Conservation (phyloP, 2,329 filamentous ascomycete genomes). For the Diaporthe sp. region DNA sequence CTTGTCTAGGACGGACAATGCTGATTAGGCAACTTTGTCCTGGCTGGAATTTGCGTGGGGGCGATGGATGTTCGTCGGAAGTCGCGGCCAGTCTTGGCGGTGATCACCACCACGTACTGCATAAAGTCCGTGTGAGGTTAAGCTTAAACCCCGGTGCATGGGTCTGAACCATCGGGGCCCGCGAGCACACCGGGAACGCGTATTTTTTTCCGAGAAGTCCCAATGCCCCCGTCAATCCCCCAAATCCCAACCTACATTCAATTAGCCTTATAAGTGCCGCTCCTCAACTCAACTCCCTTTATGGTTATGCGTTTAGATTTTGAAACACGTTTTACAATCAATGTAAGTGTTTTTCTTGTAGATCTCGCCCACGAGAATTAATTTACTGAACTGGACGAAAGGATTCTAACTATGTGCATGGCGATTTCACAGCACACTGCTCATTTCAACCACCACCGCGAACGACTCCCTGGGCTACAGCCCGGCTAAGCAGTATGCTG, state of each 20-base stretch:
- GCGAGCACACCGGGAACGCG: constrained; percentile 16
- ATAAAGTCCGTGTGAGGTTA: background rate
- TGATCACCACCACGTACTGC: background rate
- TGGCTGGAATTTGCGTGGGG: background rate
- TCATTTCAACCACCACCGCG: too few species aligned
- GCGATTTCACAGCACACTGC: too few species aligned
- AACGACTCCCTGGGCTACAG: too few species aligned
- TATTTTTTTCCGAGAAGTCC: constrained; percentile 18
- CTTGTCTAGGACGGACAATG: background rate
- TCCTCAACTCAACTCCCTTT: background rate
- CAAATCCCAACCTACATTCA: background rate
- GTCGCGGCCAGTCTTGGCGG: constrained; percentile 1
- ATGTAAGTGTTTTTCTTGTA: too few species aligned
- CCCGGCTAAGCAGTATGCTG: too few species aligned
- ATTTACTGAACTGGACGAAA: too few species aligned
- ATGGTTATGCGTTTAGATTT: too few species aligned
- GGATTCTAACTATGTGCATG: too few species aligned
- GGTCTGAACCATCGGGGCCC: constrained; percentile 2
- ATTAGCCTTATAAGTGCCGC: background rate
- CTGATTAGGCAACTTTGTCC: background rate
- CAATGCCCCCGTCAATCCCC: background rate
- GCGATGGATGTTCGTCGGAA: background rate
- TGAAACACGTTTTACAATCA: too few species aligned
- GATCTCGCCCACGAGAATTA: too few species aligned
- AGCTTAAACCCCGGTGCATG: background rate